These are phyloP conservation scores for Urtica urens DNA, from an alignment of 306 rosid genomes.

Conservation along the genomic window DNA sequence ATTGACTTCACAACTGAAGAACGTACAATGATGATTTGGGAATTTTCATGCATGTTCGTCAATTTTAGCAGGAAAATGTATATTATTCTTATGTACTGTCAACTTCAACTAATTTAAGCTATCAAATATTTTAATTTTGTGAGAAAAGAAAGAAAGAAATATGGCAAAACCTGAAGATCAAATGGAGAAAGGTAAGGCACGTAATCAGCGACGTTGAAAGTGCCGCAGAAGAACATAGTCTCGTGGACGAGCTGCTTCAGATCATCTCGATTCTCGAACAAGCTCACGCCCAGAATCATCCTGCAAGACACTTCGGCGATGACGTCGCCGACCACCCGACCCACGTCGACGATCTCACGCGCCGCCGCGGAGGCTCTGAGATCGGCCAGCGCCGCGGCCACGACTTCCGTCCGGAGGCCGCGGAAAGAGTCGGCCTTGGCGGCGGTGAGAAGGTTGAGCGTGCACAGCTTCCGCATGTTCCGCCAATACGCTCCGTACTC, in stretches of 20 bases:
- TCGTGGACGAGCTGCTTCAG: constrained; percentile 16
- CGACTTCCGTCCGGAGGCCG: neutral
- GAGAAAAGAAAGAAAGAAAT: too few species aligned
- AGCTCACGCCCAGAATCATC: neutral
- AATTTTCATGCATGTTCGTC: too few species aligned
- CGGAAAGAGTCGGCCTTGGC: constrained; percentile 1
- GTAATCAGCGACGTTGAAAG: constrained; percentile 28
- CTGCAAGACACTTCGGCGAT: neutral
- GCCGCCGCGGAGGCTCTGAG: constrained; percentile 4
- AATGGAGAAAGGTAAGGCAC: constrained; percentile 19
- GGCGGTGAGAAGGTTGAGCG: constrained; percentile 12
- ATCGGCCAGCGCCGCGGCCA: neutral
- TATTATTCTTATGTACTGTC: too few species aligned
- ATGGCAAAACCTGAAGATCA: constrained; percentile 23
- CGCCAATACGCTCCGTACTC: constrained; percentile 27
- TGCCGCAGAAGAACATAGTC: constrained; percentile 3
- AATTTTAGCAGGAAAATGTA: too few species aligned
- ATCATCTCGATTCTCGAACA: neutral
- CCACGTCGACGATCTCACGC: constrained; percentile 21
- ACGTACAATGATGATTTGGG: too few species aligned
- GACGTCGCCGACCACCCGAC: neutral
- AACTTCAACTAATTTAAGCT: too few species aligned
- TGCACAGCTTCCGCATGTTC: constrained; percentile 16
- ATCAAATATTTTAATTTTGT: too few species aligned
- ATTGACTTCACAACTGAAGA: too few species aligned